Percentiles rank a stretch among this genome's conserved stretches.
Conservation (phyloP, 1,139 yeast genomes). For the Kodamaea sp. region DNA sequence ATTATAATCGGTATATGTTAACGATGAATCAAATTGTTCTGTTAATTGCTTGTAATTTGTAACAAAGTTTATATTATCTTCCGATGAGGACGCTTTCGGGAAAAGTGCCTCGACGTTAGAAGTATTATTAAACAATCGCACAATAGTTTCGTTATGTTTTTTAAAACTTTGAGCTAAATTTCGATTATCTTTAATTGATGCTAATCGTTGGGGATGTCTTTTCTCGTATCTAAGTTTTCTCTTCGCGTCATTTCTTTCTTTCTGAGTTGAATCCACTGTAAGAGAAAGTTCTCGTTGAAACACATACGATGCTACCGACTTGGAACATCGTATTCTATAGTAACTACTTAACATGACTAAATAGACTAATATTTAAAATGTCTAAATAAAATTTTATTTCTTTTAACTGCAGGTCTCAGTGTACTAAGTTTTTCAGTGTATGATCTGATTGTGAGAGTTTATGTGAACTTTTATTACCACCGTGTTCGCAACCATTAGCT, state of each 20-base stretch:
- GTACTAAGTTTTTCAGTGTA: too few species aligned
- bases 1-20: constrained; percentile 17
- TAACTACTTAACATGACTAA: too few species aligned
- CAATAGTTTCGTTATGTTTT: constrained; percentile 18
- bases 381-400: too few species aligned
- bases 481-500: constrained; percentile 7
- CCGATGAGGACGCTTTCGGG: background rate
- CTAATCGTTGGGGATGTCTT: constrained; percentile 5
- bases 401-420: too few species aligned
- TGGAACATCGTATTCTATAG: too few species aligned
- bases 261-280: too few species aligned
- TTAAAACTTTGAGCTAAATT: constrained; percentile 15
- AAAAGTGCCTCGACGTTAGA: constrained; percentile 17
- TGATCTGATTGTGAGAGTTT: too few species aligned
- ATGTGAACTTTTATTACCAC: constrained; percentile 8
- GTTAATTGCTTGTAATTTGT: background rate
- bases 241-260: background rate
- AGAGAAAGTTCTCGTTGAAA: too few species aligned
- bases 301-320: too few species aligned
- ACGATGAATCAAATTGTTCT: constrained; percentile 3
- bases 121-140: constrained; percentile 16
- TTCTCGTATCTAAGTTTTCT: constrained; percentile 9
- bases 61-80: constrained; percentile 1
- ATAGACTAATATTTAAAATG: too few species aligned
- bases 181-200: constrained; percentile 10